Base-by-base conservation (phyloP, 352 stramenopile species). In the Thraustochytrium striatum region DNA sequence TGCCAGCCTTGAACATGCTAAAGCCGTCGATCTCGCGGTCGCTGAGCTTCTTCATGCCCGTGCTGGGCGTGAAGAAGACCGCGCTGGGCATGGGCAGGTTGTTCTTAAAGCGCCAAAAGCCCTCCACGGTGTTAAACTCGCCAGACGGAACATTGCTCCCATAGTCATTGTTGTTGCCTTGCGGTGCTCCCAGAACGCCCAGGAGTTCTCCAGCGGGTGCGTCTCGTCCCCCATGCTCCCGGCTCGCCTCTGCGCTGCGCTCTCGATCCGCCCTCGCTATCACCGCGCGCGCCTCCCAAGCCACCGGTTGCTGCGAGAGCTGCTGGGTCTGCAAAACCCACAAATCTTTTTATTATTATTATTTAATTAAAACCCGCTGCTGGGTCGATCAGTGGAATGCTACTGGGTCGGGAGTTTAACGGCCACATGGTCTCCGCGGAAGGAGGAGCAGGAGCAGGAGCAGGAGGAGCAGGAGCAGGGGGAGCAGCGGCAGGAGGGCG, bases 1-100 rank as follows among this genome's bases (percentile, higher is more conserved):
- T 94, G 52, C 91, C 91, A 21, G 93, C 89, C 73, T 93, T 94
- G 85, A 96, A 96, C 38, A 96, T 79, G 62, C 78, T 84, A 25
- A 82, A 83, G 43, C 81, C 81, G 35, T 84, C 78, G 35, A 84
- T 82, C 61, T 84, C 70, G 19, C 70, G 8, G 36, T 80, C 70
- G 16, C 13, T 57, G 36, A 80, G 58, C 58, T 80, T 80, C 58
- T 80, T 80, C 28, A 65, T 28, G 39, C 70, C 70, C 16, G 38
- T 65, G 30, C 19, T 11, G 1, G 32, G 38, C 38, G 55, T 80
- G 70, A 79, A 80, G 70, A 80, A 80, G 21, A 80, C 41, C 58
- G 44, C 38, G 30, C 70, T 80, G 11, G 70, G 70, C 41, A 59
- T 30, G 30, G 70, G 70, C 35, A 80, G 53, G 70, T 72, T 80